Conservation (phyloP, 495 filamentous ascomycete genomes). For the Paragyromitra xinjiangensis region DNA sequence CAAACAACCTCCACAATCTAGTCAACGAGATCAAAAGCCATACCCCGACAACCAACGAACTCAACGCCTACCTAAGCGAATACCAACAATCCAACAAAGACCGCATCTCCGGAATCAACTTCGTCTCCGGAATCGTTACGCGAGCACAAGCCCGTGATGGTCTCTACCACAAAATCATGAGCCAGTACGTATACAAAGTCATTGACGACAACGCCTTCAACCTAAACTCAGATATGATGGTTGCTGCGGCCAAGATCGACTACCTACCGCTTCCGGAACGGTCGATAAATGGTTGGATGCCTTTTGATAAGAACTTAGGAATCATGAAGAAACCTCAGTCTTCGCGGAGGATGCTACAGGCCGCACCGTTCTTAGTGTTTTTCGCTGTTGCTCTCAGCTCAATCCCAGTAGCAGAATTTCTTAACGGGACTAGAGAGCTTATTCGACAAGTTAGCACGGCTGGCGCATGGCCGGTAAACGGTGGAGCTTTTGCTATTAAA, state of each 20-base stretch:
- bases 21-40: conserved; percentile 14
- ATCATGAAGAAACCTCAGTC: neutral
- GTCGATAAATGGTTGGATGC: conserved; percentile 26
- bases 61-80: neutral
- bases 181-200: conserved; percentile 1
- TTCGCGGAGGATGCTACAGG: neutral
- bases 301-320: conserved; percentile 17
- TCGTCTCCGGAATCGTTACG: conserved; percentile 1
- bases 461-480: neutral
- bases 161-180: conserved; percentile 5
- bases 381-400: conserved; percentile 7
- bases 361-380: conserved; percentile 14
- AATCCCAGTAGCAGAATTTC: neutral
- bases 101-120: neutral
- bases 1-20: conserved; percentile 58
- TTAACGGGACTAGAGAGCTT: conserved; percentile 8
- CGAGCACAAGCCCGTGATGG: conserved; percentile 30
- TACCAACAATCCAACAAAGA: conserved; percentile 8
- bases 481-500: neutral
- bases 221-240: conserved; percentile 14
- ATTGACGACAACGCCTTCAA: conserved; percentile 4
- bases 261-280: conserved; percentile 30
- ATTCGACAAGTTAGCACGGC: neutral
- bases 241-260: conserved; percentile 21
- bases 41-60: conserved; percentile 14